phyloP scores from a whole-genome alignment of 176 grass and related monocot genomes.

The Oryza meridionalis region DNA sequence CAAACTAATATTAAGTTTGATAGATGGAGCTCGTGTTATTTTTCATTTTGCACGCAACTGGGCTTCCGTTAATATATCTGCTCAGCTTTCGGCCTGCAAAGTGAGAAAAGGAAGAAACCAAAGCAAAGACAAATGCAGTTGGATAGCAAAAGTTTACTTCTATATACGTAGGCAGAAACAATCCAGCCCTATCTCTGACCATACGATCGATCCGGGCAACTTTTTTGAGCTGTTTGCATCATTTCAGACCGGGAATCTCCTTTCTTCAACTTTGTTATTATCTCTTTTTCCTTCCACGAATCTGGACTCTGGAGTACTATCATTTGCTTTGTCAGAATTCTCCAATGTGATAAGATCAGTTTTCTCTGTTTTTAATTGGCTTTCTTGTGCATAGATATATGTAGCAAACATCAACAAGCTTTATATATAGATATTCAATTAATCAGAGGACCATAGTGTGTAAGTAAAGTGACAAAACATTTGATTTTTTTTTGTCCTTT shows the following conservation, averaged over 20 bases:
- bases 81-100: conserved; percentile 18
- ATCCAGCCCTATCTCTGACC: background rate
- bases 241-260: conserved; percentile 1
- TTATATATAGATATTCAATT: background rate
- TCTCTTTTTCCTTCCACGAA: background rate
- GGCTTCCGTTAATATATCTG: background rate
- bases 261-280: background rate
- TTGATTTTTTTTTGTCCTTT: too few relatives aligned
- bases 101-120: background rate
- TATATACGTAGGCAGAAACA: background rate
- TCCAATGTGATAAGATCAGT: background rate
- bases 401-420: background rate
- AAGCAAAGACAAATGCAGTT: background rate
- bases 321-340: background rate
- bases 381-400: background rate
- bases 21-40: background rate
- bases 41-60: background rate
- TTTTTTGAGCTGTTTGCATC: background rate
- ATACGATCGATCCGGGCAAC: background rate
- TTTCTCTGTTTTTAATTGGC: background rate
- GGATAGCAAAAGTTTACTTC: background rate
- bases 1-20: too few relatives aligned
- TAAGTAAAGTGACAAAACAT: too few relatives aligned
- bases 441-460: background rate
- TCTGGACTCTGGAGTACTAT: too few relatives aligned